These are phyloP conservation scores for Nosema bombycis DNA, from an alignment of 371 early-diverging fungal genomes.

Conservation along the genomic window DNA sequence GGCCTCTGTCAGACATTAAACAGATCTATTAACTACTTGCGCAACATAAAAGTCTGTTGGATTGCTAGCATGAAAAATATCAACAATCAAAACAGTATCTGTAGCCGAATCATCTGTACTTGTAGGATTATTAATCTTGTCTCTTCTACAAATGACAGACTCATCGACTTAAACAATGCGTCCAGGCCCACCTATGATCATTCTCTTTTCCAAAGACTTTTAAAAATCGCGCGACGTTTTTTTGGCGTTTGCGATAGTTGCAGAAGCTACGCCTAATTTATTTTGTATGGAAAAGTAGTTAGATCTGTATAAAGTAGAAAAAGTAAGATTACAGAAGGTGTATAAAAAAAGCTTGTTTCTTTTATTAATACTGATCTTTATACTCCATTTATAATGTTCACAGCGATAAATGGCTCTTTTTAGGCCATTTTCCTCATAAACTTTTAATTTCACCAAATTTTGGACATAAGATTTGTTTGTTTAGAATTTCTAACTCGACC, in stretches of 20 bases:
- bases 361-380: too few species aligned
- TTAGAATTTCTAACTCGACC: too few species aligned
- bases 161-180: neutral
- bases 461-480: too few species aligned
- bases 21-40: neutral
- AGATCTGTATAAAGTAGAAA: neutral
- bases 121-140: neutral
- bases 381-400: too few species aligned
- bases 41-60: neutral
- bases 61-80: neutral
- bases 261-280: neutral
- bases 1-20: neutral
- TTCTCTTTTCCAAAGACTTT: neutral
- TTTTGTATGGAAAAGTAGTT: neutral
- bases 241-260: neutral
- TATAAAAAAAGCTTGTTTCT: too few species aligned
- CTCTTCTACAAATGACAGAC: neutral
- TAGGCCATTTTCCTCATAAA: too few species aligned
- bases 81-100: neutral
- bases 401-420: too few species aligned
- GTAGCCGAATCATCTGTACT: neutral
- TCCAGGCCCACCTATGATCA: neutral
- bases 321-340: too few species aligned
- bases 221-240: neutral
- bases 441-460: too few species aligned